phyloP scores from a whole-genome alignment of 1,139 yeast genomes.

The Nakaseomyces bracarensis region DNA sequence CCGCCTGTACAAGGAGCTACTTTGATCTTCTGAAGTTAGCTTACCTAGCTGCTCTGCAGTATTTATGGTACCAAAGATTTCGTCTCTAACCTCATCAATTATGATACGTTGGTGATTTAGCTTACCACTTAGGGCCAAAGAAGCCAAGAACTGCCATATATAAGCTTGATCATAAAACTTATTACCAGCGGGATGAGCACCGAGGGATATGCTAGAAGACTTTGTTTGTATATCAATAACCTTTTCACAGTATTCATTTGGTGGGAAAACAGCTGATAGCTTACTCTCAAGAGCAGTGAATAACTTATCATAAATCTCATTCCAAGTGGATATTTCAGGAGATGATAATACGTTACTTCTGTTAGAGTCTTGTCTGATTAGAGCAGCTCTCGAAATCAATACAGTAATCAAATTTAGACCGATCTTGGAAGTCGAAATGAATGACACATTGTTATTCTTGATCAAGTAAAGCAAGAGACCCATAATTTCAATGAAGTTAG shows the following conservation, averaged over 20 bases:
- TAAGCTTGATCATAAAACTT: conserved; percentile 63
- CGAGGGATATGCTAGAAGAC: conserved; percentile 8
- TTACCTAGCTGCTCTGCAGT: conserved; percentile 60
- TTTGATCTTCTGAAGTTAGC: conserved; percentile 36
- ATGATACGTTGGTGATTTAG: conserved; percentile 88
- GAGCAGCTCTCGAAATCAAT: conserved; percentile 83
- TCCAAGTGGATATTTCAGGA: conserved; percentile 58
- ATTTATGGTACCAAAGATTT: conserved; percentile 81
- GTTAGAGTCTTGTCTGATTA: conserved; percentile 74
- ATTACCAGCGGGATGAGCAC: conserved; percentile 8
- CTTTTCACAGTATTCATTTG: conserved; percentile 35
- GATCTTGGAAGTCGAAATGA: conserved; percentile 71
- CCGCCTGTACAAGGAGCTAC: conserved; percentile 45
- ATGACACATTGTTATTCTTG: conserved; percentile 62
- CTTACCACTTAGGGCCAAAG: conserved; percentile 86
- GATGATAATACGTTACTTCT: conserved; percentile 43
- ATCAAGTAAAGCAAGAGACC: conserved; percentile 70
- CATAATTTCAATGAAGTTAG: conserved; percentile 72
- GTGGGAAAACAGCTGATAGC: conserved; percentile 76
- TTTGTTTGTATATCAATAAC: conserved; percentile 11
- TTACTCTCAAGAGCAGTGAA: conserved; percentile 76
- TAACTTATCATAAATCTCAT: conserved; percentile 69
- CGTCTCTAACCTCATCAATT: conserved; percentile 91
- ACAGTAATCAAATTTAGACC: conserved; percentile 86
- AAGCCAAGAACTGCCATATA: conserved; percentile 96